phyloP scores from a whole-genome alignment of 371 early-diverging fungal species.

The Rhizopus arrhizus region DNA sequence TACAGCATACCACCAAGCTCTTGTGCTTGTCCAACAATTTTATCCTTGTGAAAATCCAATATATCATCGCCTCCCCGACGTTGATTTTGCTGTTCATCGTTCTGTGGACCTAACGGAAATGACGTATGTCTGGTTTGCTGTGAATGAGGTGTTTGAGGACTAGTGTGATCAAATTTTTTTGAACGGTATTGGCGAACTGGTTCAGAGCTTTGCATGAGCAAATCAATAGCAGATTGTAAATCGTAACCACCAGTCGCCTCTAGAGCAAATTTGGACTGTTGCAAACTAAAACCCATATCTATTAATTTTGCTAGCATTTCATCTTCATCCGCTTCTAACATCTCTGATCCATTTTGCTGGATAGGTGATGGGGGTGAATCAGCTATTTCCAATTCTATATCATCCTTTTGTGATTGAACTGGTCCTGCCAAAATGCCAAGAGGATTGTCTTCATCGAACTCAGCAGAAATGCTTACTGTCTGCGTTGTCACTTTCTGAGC shows the following conservation, averaged over 20 bases:
- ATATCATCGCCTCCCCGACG: conserved; percentile 7
- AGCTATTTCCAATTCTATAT: background rate
- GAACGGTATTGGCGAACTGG: conserved; percentile 22
- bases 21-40: conserved; percentile 66
- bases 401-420: background rate
- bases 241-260: conserved; percentile 64
- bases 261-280: conserved; percentile 67
- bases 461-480: conserved; percentile 6
- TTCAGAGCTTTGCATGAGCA: conserved; percentile 64
- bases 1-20: conserved; percentile 71
- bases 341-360: too few species aligned
- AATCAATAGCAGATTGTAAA: conserved; percentile 65
- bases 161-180: background rate
- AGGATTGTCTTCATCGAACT: conserved; percentile 45
- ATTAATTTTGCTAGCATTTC: conserved; percentile 64
- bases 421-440: conserved; percentile 24
- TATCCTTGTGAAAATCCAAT: conserved; percentile 62
- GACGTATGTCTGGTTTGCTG: conserved; percentile 8
- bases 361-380: too few species aligned
- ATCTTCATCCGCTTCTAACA: conserved; percentile 14
- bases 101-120: background rate
- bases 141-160: conserved; percentile 7
- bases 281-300: conserved; percentile 75
- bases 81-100: conserved; percentile 2
- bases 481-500: conserved; percentile 2